Percentiles rank a stretch among this genome's conserved stretches.
phyloP scores from a whole-genome alignment of 169 alveolate species.

The Eimeria tenella region DNA sequence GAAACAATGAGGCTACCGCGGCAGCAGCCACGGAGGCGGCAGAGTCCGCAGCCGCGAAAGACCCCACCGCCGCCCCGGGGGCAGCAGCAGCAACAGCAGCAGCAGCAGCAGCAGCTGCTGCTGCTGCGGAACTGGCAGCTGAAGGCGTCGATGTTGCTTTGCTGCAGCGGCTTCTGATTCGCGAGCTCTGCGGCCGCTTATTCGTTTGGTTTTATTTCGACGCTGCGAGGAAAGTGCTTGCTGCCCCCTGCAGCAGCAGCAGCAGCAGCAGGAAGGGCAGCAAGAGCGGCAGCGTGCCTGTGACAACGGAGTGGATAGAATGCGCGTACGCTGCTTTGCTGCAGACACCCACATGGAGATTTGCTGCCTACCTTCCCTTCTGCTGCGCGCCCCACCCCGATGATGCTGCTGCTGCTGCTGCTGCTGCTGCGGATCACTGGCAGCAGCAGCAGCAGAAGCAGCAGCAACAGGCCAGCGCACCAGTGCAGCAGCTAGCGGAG shows the following conservation, averaged over 20 bases:
- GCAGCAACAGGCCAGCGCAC: not conserved
- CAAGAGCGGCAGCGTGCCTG: constrained; percentile 4
- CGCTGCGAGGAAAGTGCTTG: not conserved
- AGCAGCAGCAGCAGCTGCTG: not conserved
- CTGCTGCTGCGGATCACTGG: not conserved
- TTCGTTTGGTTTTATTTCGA: not conserved
- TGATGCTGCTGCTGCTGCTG: not conserved
- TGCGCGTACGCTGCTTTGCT: not conserved
- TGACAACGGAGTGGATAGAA: not conserved
- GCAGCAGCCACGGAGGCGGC: too few relatives aligned
- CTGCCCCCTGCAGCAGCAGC: not conserved
- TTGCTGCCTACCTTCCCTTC: not conserved
- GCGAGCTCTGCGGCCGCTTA: not conserved
- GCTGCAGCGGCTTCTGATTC: not conserved
- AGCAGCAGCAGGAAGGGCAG: not conserved
- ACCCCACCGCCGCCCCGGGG: not conserved
- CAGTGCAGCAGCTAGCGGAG: not conserved
- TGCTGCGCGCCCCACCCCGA: not conserved
- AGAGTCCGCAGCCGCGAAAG: too few relatives aligned
- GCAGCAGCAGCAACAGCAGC: not conserved
- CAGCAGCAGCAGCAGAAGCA: not conserved
- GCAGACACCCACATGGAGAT: not conserved
- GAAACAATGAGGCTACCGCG: not conserved
- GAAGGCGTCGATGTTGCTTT: not conserved
- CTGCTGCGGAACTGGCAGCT: not conserved